Conservation (phyloP, 2,329 filamentous ascomycete genomes). For the Tolypocladium tundrense region DNA sequence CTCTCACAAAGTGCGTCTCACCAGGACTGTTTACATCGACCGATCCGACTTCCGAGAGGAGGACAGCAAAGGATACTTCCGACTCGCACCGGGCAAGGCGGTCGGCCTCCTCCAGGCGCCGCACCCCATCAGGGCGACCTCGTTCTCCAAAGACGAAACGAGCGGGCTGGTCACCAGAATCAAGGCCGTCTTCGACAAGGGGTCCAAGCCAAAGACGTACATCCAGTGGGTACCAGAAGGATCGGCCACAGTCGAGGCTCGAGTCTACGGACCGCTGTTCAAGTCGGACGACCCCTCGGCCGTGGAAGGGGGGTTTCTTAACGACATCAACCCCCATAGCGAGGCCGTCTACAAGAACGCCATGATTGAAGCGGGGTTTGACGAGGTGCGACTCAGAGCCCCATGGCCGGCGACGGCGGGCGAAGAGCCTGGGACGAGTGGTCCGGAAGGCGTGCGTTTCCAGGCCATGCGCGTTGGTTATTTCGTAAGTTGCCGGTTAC, state of each 20-base stretch:
- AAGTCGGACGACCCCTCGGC: conserved; percentile 73
- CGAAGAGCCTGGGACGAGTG: conserved; percentile 53
- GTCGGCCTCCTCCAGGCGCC: conserved; percentile 67
- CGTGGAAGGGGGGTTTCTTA: conserved; percentile 69
- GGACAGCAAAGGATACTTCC: conserved; percentile 68
- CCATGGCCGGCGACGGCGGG: conserved; percentile 76
- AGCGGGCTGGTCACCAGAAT: conserved; percentile 58
- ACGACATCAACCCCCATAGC: conserved; percentile 74
- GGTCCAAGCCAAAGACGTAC: conserved; percentile 66
- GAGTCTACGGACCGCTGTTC: conserved; percentile 76
- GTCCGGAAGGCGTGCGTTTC: conserved; percentile 72
- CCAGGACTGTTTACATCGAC: conserved; percentile 77
- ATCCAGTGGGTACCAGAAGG: conserved; percentile 82
- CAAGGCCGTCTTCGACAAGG: conserved; percentile 54
- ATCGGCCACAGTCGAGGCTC: conserved; percentile 59
- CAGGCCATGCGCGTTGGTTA: conserved; percentile 86
- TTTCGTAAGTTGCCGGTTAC: conserved; percentile 40
- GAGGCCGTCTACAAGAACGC: conserved; percentile 71
- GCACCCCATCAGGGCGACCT: conserved; percentile 59
- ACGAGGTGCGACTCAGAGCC: conserved; percentile 61
- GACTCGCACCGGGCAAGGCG: conserved; percentile 64
- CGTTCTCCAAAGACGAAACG: conserved; percentile 56
- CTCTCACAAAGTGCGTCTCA: conserved; percentile 51
- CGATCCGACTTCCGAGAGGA: conserved; percentile 68
- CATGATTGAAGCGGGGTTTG: conserved; percentile 72